Evolutionary conservation across 2,329 filamentous ascomycete species (phyloP).

Genomic region (Dichotomopilus funicola): DNA sequence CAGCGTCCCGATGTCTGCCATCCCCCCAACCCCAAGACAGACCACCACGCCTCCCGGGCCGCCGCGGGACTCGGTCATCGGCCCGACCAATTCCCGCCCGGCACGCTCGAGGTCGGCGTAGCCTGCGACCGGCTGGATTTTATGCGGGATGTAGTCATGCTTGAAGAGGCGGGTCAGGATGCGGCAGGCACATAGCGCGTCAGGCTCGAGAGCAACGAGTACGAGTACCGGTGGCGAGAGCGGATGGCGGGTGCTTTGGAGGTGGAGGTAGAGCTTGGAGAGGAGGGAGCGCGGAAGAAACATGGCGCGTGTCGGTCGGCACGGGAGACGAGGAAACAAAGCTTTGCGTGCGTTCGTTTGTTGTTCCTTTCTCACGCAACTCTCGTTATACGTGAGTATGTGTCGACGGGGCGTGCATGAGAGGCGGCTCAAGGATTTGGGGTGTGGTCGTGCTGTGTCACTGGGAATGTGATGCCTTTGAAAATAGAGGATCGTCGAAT

Average conservation of each 20-base stretch:
- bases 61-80: conserved; percentile 79
- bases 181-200: conserved; percentile 90
- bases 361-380: conserved; percentile 10
- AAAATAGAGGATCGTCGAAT: no score
- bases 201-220: conserved; percentile 87
- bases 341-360: neutral
- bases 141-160: conserved; percentile 95
- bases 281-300: conserved; percentile 89
- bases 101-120: conserved; percentile 82
- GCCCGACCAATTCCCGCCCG: conserved; percentile 70
- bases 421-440: no score
- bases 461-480: neutral
- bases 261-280: conserved; percentile 84
- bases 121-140: conserved; percentile 89
- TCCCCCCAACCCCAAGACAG: conserved; percentile 85
- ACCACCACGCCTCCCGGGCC: conserved; percentile 84
- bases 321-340: no score
- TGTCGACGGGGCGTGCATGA: no score
- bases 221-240: conserved; percentile 85
- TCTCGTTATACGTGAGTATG: no score
- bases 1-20: conserved; percentile 78
- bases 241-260: conserved; percentile 81
- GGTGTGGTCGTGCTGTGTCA: conserved; percentile 23
- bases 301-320: conserved; percentile 50
- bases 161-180: conserved; percentile 91